Conservation (phyloP, 1,284 basidiomycete genomes). For the Stereum hirsutum region DNA sequence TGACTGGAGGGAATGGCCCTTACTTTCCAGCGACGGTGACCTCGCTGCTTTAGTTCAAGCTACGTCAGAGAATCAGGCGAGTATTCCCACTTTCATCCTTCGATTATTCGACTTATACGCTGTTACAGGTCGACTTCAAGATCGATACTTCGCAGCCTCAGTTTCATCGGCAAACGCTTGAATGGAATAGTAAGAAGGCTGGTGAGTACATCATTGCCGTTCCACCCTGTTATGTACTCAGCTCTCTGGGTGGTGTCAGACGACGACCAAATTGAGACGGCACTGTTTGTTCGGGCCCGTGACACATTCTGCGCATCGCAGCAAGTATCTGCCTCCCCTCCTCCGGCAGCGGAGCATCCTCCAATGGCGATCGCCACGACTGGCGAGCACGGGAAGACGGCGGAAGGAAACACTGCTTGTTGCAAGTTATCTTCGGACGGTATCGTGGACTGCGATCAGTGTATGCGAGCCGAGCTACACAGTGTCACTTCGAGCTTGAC, state of each 20-base stretch:
- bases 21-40: slow-evolving; percentile 67
- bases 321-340: slow-evolving; percentile 4
- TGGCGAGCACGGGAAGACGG: slow-evolving; percentile 34
- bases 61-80: slow-evolving; percentile 60
- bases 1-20: slow-evolving; percentile 62
- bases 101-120: not conserved
- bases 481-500: slow-evolving; percentile 25
- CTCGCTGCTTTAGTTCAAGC: slow-evolving; percentile 62
- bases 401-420: slow-evolving; percentile 36
- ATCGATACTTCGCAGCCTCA: slow-evolving; percentile 57
- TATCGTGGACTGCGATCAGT: slow-evolving; percentile 48
- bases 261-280: slow-evolving; percentile 71
- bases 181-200: slow-evolving; percentile 82
- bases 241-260: slow-evolving; percentile 31
- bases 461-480: slow-evolving; percentile 37
- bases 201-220: slow-evolving; percentile 30
- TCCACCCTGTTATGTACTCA: not conserved
- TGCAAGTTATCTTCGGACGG: slow-evolving; percentile 37
- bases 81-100: slow-evolving; percentile 1
- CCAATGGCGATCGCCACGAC: not conserved
- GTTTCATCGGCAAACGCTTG: slow-evolving; percentile 41
- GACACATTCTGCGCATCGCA: slow-evolving; percentile 10
- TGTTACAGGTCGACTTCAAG: slow-evolving; percentile 49
- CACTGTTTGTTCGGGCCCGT: slow-evolving; percentile 40
- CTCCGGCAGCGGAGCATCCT: too few species aligned